Conservation (phyloP, 1,139 yeast species). For the Geotrichum bryndzae region DNA sequence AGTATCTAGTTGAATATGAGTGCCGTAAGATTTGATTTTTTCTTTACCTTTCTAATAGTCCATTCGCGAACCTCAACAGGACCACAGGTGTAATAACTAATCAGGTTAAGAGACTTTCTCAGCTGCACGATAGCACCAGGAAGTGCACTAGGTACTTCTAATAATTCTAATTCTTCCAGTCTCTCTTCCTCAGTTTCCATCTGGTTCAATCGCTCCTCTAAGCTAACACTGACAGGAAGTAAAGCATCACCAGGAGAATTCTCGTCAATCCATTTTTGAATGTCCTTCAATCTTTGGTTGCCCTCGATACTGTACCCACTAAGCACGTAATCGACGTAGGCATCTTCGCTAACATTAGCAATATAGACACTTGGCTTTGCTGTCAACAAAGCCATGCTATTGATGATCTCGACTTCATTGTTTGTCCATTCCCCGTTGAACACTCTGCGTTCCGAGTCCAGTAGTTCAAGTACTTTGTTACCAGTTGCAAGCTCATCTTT, state of each 20-base stretch:
- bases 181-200: constrained; percentile 73
- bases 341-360: constrained; percentile 86
- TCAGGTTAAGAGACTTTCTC: constrained; percentile 55
- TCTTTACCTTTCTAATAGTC: constrained; percentile 51
- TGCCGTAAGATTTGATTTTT: not conserved
- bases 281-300: constrained; percentile 35
- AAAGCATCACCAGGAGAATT: constrained; percentile 82
- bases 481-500: constrained; percentile 80
- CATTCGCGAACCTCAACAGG: constrained; percentile 75
- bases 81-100: constrained; percentile 82
- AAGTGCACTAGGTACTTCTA: constrained; percentile 72
- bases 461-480: constrained; percentile 62
- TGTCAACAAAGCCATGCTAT: constrained; percentile 72
- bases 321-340: constrained; percentile 50
- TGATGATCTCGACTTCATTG: constrained; percentile 85
- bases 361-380: constrained; percentile 91
- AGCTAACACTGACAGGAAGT: constrained; percentile 77
- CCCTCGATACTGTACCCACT: constrained; percentile 1
- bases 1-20: not conserved
- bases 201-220: constrained; percentile 77
- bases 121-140: constrained; percentile 68
- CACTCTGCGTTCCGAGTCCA: constrained; percentile 77
- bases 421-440: constrained; percentile 83
- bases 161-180: constrained; percentile 67
- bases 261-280: constrained; percentile 82